phyloP scores from a whole-genome alignment of 1,139 yeast genomes.

The Suhomyces yuchorum region DNA sequence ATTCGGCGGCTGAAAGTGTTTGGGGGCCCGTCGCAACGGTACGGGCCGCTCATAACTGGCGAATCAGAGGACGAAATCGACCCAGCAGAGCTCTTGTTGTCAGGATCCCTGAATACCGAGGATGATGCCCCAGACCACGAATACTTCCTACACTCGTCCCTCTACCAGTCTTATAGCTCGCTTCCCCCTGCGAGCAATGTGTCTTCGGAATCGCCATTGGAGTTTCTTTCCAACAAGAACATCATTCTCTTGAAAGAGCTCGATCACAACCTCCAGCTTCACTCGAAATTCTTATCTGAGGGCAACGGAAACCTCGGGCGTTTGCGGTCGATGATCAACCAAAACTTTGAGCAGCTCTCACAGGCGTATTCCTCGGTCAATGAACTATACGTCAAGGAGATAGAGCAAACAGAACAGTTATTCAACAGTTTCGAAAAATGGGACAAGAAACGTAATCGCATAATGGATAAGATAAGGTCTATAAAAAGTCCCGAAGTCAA shows the following conservation, averaged over 20 bases:
- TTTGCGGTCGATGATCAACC: slow-evolving; percentile 30
- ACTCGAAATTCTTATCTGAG: slow-evolving; percentile 23
- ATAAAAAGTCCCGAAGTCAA: slow-evolving; percentile 46
- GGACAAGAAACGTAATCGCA: slow-evolving; percentile 42
- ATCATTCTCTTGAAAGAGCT: slow-evolving; percentile 27
- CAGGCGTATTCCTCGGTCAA: slow-evolving; percentile 49
- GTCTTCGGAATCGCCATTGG: slow-evolving; percentile 27
- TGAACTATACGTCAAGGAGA: slow-evolving; percentile 51
- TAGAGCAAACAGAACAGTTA: slow-evolving; percentile 31
- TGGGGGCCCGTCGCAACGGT: neutral
- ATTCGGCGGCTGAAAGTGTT: neutral
- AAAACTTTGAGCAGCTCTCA: slow-evolving; percentile 38
- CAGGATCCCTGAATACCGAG: slow-evolving; percentile 21
- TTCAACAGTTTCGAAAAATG: slow-evolving; percentile 42
- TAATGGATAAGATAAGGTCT: slow-evolving; percentile 39
- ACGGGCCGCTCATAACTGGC: neutral
- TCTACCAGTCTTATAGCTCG: slow-evolving; percentile 6
- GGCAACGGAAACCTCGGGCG: slow-evolving; percentile 38
- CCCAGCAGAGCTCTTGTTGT: slow-evolving; percentile 33
- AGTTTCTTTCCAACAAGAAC: slow-evolving; percentile 34
- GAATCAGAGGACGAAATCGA: slow-evolving; percentile 31
- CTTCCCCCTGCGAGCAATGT: neutral
- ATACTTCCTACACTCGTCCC: slow-evolving; percentile 27
- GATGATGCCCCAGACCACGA: slow-evolving; percentile 19
- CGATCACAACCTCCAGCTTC: slow-evolving; percentile 25